Base-by-base conservation (phyloP, 805 yeast genomes). In the Saccharomycopsis fibuligera region DNA sequence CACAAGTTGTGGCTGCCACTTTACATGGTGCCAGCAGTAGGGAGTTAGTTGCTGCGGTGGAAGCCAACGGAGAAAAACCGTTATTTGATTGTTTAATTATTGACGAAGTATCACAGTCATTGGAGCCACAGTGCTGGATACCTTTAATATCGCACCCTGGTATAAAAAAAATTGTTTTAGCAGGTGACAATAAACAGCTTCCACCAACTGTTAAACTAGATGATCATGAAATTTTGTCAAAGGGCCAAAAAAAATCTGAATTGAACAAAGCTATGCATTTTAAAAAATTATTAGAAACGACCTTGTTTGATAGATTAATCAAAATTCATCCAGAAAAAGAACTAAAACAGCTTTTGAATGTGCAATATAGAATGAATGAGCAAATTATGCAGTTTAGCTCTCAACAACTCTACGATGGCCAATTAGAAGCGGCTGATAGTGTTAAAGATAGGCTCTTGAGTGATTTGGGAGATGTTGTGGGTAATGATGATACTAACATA, bases 81-180 rank as follows among this genome's bases (percentile, higher is more conserved):
- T 60, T 80, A 10, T 87, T 91, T 59, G 87, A 86, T 55, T 79
- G 95, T 0, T 70, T 91, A 29, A 85, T 93, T 10, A 90, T 91
- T 31, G 99, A 91, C 65, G 99, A 91, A 64, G 96, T 91, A 0
- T 88, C 97, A 0, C 99, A 91, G 63, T 75, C 96, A 9, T 66
- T 91, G 47, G 96, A 91, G 59, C 96, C 97, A 1, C 96, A 91
- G 56, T 89, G 97, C 59, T 90, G 97, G 97, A 89, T 91, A 22
- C 97, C 99, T 0, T 53, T 93, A 5, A 70, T 88, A 3, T 74
- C 76, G 35, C 91, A 86, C 58, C 65, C 73, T 12, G 73, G 78
- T 6, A 63, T 78, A 37, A 70, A 72, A 31, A 73, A 80, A 47
- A 62, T 91, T 22, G 76, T 91, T 1, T 73, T 91, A 22, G 97